Evolutionary conservation across 2,329 filamentous ascomycete genomes (phyloP), one percentile per base, ranked within the genome.

Genomic region (Elsinoe fawcettii): DNA sequence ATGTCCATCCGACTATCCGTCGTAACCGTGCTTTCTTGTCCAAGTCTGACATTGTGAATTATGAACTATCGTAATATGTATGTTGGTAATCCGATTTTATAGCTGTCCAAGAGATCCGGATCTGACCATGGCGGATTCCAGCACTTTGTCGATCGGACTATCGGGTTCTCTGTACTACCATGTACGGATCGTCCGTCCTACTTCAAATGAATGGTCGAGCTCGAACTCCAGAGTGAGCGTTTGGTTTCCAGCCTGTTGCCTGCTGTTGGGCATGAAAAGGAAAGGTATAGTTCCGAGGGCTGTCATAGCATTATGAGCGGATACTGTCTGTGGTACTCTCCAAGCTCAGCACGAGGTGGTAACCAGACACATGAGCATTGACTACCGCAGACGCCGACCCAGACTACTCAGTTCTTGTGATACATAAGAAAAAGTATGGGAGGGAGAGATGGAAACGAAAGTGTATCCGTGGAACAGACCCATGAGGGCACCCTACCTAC

Each of bases 371-470:
- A 22, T 37, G 32, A 37, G 49, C 49, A 37, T 25, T 53, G 30
- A 53, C 49, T 23, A 39, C 49, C 30, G 49, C 30, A 14, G n/a
- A 23, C 20, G 32, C 49, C 49, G 18, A 53, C 34, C 30, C 44
- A 32, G 44, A 27, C 44, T 22, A 27, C 9, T 16, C 44, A 37
- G 25, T 53, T 27, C 30, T 32, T 14, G 8, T 25, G 49, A 37
- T 39, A 39, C 20, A 34, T 16, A 39, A 16, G 30, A 53, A 18
- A 32, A 53, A 53, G 32, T 20, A 34, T 39, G 49, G 49, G 30
- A 53, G 49, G 49, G 49, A 34, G 32, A 37, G 49, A 23, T 53
- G 49, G 49, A 39, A 53, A 53, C 49, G 49, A 53, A 25, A 53
- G 32, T 36, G 32, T 30, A 25, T 53, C 49, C 49, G 49, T 53